Percentiles rank a stretch among this genome's conserved stretches.
These are phyloP conservation scores for Luffa acutangula DNA, from an alignment of 306 rosid genomes.

Conservation along the genomic window DNA sequence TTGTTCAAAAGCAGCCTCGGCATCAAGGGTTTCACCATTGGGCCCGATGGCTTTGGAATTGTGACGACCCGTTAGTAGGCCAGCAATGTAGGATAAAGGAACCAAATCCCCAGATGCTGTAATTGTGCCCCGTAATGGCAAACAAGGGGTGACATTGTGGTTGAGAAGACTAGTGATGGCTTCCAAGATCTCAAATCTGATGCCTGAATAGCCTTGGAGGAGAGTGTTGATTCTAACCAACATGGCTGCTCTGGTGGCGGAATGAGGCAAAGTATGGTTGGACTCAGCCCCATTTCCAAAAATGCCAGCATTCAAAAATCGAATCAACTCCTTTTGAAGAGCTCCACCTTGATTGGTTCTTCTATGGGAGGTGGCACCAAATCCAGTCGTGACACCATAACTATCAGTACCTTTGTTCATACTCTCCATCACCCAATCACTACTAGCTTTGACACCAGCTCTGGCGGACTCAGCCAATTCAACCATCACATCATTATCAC, in stretches of 20 bases:
- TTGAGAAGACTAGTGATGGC: neutral
- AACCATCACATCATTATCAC: conserved; percentile 33
- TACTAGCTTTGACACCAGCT: neutral
- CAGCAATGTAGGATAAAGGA: conserved; percentile 81
- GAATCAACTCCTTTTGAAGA: conserved; percentile 17
- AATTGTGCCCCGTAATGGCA: conserved; percentile 77
- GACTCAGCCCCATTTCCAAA: conserved; percentile 62
- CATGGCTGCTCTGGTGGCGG: neutral
- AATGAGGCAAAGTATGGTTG: conserved; percentile 16
- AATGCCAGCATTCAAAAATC: conserved; percentile 82
- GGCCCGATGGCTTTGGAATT: conserved; percentile 69
- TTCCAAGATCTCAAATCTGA: conserved; percentile 69
- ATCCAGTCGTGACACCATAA: conserved; percentile 44
- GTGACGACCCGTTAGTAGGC: conserved; percentile 59
- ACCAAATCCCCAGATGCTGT: conserved; percentile 79
- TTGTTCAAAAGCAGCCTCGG: conserved; percentile 44
- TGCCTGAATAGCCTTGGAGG: conserved; percentile 59
- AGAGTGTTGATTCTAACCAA: neutral
- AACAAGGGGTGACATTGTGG: conserved; percentile 30
- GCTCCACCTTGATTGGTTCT: conserved; percentile 76
- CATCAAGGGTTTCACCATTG: conserved; percentile 3
- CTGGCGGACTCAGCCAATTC: conserved; percentile 39
- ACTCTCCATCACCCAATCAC: neutral
- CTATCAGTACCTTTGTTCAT: neutral
- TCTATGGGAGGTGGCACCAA: conserved; percentile 16